Evolutionary conservation across 176 grass and related monocot species (phyloP).

Genomic region (Bothriochloa decipiens): DNA sequence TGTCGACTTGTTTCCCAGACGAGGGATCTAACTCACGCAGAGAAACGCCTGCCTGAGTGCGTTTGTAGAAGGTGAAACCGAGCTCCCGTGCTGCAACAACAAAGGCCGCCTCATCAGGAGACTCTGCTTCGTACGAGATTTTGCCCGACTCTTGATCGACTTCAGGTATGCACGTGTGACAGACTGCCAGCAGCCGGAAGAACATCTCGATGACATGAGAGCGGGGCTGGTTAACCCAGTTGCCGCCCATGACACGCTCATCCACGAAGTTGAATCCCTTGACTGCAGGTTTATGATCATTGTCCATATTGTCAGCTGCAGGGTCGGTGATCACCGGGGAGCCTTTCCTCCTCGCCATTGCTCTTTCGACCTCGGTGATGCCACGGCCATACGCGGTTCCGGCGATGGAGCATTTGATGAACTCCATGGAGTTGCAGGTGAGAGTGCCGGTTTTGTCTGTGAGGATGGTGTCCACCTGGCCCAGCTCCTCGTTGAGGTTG

Average conservation of each 20-base stretch:
- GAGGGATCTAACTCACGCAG: slow-evolving; percentile 67
- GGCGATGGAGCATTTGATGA: slow-evolving; percentile 86
- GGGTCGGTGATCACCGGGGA: slow-evolving; percentile 33
- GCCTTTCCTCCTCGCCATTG: slow-evolving; percentile 68
- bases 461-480: slow-evolving; percentile 85
- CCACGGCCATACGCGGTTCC: slow-evolving; percentile 79
- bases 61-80: slow-evolving; percentile 81
- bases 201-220: slow-evolving; percentile 64
- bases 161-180: slow-evolving; percentile 92
- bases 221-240: slow-evolving; percentile 61
- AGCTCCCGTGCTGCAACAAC: slow-evolving; percentile 77
- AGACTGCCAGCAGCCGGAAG: slow-evolving; percentile 70
- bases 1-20: slow-evolving; percentile 58
- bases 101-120: slow-evolving; percentile 90
- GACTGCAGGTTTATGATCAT: slow-evolving; percentile 8
- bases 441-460: slow-evolving; percentile 95
- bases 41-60: slow-evolving; percentile 67
- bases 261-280: slow-evolving; percentile 94
- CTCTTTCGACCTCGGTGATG: slow-evolving; percentile 77
- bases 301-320: background rate
- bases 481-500: slow-evolving; percentile 92
- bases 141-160: slow-evolving; percentile 64
- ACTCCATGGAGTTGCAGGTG: slow-evolving; percentile 97
- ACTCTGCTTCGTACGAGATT: slow-evolving; percentile 92
- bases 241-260: slow-evolving; percentile 76